Conservation (phyloP, 164 flowering plant species). For the Chimonanthus salicifolius region DNA sequence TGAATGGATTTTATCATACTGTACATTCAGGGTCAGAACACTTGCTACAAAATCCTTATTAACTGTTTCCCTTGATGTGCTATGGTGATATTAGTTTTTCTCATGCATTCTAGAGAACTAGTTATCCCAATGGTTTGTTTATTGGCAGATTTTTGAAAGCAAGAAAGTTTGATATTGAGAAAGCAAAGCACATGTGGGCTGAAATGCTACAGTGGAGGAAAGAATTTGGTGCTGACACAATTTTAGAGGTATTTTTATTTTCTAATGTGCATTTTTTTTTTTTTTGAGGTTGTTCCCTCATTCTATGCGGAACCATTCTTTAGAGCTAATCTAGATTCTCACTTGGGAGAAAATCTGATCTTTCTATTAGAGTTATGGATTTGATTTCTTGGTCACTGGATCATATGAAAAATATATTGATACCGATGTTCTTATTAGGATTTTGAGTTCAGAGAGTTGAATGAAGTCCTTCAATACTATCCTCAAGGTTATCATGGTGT, state of each 20-base stretch:
- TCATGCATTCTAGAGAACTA: no score
- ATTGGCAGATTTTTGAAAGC: slow-evolving; percentile 66
- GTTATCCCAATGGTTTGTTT: neutral
- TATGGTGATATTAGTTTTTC: neutral
- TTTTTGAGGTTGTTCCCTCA: neutral
- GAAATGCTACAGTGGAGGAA: slow-evolving; percentile 83
- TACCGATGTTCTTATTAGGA: slow-evolving; percentile 33
- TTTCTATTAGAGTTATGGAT: neutral
- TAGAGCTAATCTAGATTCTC: neutral
- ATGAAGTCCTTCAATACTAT: slow-evolving; percentile 58
- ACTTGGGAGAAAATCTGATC: neutral
- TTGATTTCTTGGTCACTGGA: neutral
- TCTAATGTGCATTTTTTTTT: neutral
- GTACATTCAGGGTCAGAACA: neutral
- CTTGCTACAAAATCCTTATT: no score
- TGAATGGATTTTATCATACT: neutral
- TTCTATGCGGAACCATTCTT: neutral
- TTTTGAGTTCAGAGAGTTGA: slow-evolving; percentile 58
- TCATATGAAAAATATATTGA: neutral
- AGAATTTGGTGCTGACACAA: slow-evolving; percentile 68
- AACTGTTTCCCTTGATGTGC: neutral
- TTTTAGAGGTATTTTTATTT: slow-evolving; percentile 44
- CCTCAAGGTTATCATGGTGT: slow-evolving; percentile 85
- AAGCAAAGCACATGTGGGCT: slow-evolving; percentile 74
- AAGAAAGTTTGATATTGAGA: slow-evolving; percentile 70